Conservation (phyloP, 371 early-diverging fungal species). For the Mucor racemosus region DNA sequence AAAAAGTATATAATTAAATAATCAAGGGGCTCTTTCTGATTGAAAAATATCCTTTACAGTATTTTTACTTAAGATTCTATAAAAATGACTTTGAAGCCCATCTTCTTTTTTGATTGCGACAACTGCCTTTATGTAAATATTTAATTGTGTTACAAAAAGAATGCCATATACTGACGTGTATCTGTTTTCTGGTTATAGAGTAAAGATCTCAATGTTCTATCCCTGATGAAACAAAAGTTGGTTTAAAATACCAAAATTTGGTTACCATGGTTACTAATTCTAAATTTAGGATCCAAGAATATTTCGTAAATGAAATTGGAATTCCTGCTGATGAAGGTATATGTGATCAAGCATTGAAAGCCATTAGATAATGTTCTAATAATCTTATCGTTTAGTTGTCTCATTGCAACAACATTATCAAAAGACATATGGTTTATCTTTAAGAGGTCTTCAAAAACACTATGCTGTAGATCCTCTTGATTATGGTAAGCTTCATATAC, state of each 20-base stretch:
- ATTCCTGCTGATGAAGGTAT: conserved; percentile 54
- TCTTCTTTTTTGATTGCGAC: conserved; percentile 87
- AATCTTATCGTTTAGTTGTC: conserved; percentile 30
- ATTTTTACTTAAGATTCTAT: neutral
- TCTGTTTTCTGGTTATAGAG: conserved; percentile 19
- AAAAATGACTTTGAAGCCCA: conserved; percentile 41
- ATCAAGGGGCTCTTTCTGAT: too few relatives aligned
- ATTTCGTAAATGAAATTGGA: conserved; percentile 52
- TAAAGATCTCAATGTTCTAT: conserved; percentile 60
- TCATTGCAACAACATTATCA: conserved; percentile 64
- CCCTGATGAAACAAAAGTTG: conserved; percentile 67
- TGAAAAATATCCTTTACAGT: too few relatives aligned
- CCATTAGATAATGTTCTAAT: neutral
- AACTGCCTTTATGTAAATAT: conserved; percentile 76
- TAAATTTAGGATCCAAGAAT: conserved; percentile 54
- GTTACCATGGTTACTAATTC: neutral
- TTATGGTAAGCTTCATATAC: conserved; percentile 47
- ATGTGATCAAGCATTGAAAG: too few relatives aligned
- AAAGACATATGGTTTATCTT: conserved; percentile 76
- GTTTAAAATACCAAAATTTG: neutral
- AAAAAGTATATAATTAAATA: too few relatives aligned
- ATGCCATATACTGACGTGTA: neutral
- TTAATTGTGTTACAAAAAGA: conserved; percentile 1
- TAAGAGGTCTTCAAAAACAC: conserved; percentile 75
- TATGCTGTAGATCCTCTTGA: conserved; percentile 69